A percentile compares a stretch with the other conserved stretches of the same genome.
Evolutionary conservation across 1,284 basidiomycete species (phyloP).

Genomic region (Acaromyces ingoldii): DNA sequence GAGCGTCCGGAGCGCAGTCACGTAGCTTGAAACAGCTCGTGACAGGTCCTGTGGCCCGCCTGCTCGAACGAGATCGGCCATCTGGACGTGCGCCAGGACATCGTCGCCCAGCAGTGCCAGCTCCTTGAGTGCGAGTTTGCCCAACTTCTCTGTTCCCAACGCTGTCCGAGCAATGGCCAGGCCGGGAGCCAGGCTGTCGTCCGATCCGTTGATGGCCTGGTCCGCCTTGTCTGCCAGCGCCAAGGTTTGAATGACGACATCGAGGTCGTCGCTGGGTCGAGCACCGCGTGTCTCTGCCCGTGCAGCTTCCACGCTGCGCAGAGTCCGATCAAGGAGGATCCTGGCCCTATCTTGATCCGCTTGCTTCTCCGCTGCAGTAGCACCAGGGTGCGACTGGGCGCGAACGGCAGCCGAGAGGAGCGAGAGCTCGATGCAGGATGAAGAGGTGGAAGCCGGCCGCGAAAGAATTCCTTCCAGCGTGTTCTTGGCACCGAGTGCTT

Average conservation of each 20-base stretch:
- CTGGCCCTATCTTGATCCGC: constrained; percentile 34
- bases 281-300: constrained; percentile 19
- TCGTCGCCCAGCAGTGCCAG: constrained; percentile 32
- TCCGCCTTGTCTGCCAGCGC: not conserved
- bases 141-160: constrained; percentile 27
- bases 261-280: constrained; percentile 4
- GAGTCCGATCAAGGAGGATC: constrained; percentile 37
- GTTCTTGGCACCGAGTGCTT: constrained; percentile 35
- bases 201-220: not conserved
- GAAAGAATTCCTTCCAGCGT: constrained; percentile 37
- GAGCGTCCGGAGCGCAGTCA: not conserved
- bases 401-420: constrained; percentile 39
- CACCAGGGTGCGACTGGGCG: constrained; percentile 35
- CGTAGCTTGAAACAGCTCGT: not conserved
- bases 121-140: constrained; percentile 25
- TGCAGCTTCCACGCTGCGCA: constrained; percentile 37
- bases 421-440: constrained; percentile 27
- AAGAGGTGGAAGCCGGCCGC: constrained; percentile 17
- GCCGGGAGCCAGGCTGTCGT: not conserved
- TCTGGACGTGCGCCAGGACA: constrained; percentile 32
- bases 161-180: constrained; percentile 7
- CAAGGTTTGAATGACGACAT: not conserved
- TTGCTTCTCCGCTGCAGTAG: constrained; percentile 23
- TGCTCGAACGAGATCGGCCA: constrained; percentile 33
- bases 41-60: constrained; percentile 1